Evolutionary conservation across 208 protist species (phyloP), one percentile per base, ranked within the genome.

Genomic region (Wallacemonas collosoma): DNA sequence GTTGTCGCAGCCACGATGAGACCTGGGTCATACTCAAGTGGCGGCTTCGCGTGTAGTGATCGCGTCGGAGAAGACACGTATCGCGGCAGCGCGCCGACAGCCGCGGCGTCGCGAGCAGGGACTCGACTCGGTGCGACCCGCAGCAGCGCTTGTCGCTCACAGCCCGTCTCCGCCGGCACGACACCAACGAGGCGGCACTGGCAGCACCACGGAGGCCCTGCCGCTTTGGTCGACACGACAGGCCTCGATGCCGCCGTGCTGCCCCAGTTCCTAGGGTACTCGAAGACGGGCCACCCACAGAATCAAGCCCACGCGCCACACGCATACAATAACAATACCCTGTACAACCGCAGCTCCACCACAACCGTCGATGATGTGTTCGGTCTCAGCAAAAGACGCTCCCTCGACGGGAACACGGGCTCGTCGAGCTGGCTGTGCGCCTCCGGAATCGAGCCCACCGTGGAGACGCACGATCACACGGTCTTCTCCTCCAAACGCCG

Each of bases 401-500:
- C 60, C 41, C 60, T 65, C 41, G 41, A 44, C 60, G 41, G 36
- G 5, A 15, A 12, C 4, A 41, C 56, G 3, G 56, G 26, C 56
- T 36, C 7, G 36, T 62, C 56, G 6, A 8, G 35, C 56, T 9
- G 17, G 5, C 56, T 62, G 26, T 44, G 35, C 41, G 2, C 41
- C 41, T 12, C 60, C 40, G 60, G 14, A 9, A 9, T 35, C 3
- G 60, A 50, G n/a, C n/a, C 43, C n/a, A 1, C 9, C 26, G 40
- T 9, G n/a, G 60, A 44, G 11, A 4, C 17, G 3, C n/a, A 51
- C 41, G 15, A 45, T 17, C 41, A 65, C 15, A 41, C n/a, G 14
- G 3, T 50, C 41, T 65, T 65, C n/a, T n/a, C 53, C 4, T 12
- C 17, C 48, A 58, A 71, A 15, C 62, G 72, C 14, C 72, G 73